phyloP scores from a whole-genome alignment of 495 filamentous ascomycete genomes.

The Geopyxis carbonaria region DNA sequence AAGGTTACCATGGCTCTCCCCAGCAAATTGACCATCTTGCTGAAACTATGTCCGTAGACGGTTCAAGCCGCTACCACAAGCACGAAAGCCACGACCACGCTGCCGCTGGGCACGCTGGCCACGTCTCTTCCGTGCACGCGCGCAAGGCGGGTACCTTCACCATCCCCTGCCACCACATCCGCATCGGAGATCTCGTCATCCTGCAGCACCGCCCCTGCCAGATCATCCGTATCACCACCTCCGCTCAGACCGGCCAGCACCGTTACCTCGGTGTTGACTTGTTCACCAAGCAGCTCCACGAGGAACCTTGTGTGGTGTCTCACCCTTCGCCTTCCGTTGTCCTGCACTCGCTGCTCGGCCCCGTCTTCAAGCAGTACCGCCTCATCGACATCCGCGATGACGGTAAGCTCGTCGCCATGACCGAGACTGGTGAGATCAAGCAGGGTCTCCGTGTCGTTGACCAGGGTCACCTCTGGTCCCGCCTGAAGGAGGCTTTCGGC shows the following conservation, averaged over 20 bases:
- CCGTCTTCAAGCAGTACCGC: conserved; percentile 99
- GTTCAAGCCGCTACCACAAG: conserved; percentile 13
- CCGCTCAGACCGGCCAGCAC: conserved; percentile 94
- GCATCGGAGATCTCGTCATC: conserved; percentile 95
- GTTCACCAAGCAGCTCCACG: conserved; percentile 98
- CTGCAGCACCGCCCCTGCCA: conserved; percentile 98
- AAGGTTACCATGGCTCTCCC: too few relatives aligned
- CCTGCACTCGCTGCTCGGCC: conserved; percentile 98
- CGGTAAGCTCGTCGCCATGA: conserved; percentile 63
- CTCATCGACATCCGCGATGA: conserved; percentile 93
- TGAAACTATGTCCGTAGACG: too few relatives aligned
- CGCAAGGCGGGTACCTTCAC: conserved; percentile 65
- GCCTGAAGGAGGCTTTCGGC: conserved; percentile 71
- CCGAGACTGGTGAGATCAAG: conserved; percentile 90
- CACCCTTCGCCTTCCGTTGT: conserved; percentile 91
- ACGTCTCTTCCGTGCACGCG: conserved; percentile 28
- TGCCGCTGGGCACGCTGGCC: conserved; percentile 12
- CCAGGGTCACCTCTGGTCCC: conserved; percentile 71
- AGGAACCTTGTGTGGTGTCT: conserved; percentile 95
- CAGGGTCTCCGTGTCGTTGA: conserved; percentile 82
- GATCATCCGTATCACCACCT: conserved; percentile 98
- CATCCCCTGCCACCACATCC: conserved; percentile 98
- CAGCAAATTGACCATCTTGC: too few relatives aligned
- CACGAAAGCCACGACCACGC: conserved; percentile 14
- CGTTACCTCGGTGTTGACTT: conserved; percentile 98